phyloP scores from a whole-genome alignment of 495 filamentous ascomycete genomes.

The Lasiosphaeria hispida region DNA sequence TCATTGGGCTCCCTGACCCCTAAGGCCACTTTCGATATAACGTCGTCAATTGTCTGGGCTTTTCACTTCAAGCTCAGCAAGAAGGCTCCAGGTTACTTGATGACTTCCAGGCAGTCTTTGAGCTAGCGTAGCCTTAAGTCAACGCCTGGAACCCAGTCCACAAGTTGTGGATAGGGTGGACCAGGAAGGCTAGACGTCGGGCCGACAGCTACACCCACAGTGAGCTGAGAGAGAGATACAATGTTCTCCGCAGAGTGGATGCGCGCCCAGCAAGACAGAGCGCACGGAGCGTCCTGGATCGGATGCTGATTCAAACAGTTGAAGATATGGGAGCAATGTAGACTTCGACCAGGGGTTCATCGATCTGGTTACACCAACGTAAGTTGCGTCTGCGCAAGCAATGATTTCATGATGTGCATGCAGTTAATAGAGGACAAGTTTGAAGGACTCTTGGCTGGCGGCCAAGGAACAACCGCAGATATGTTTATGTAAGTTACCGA shows the following conservation, averaged over 20 bases:
- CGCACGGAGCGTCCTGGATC: neutral
- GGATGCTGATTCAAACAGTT: neutral
- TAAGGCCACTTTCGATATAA: neutral
- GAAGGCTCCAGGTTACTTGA: neutral
- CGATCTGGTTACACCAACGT: neutral
- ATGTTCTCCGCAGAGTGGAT: neutral
- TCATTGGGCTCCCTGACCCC: neutral
- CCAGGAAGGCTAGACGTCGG: neutral
- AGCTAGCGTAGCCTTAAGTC: neutral
- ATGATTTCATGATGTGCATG: no score
- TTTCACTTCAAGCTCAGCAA: neutral
- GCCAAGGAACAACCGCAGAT: neutral
- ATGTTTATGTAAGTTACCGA: neutral
- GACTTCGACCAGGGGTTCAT: neutral
- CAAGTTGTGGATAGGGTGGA: neutral
- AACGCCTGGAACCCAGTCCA: neutral
- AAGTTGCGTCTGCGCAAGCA: no score
- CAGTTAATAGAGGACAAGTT: neutral
- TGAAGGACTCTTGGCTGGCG: slow-evolving; percentile 1
- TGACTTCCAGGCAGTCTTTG: neutral
- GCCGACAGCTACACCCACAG: neutral
- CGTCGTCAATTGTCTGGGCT: neutral
- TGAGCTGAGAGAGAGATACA: neutral
- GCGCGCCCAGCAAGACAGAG: neutral
- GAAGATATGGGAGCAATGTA: neutral